Conservation (phyloP, 805 yeast genomes). For the Candida boidinii region DNA sequence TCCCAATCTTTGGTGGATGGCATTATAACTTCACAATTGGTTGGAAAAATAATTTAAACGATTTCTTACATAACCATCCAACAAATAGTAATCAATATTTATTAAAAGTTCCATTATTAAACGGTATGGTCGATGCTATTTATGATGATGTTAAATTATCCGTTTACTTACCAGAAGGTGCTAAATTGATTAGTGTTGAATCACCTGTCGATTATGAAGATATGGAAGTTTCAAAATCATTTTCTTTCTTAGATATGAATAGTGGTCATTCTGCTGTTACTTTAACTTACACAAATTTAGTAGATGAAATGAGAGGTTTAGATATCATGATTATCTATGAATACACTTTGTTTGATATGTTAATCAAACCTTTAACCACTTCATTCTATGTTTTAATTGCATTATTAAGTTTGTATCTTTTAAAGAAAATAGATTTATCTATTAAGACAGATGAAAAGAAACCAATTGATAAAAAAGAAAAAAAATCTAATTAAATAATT, state of each 20-base stretch:
- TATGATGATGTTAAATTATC: slow-evolving; percentile 53
- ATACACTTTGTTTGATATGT: slow-evolving; percentile 43
- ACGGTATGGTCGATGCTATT: slow-evolving; percentile 61
- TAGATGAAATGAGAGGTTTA: slow-evolving; percentile 56
- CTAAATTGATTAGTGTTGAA: slow-evolving; percentile 46
- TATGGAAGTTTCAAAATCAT: slow-evolving; percentile 19
- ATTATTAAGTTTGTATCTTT: slow-evolving; percentile 42
- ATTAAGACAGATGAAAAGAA: too few species aligned
- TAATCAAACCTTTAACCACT: slow-evolving; percentile 59
- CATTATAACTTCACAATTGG: slow-evolving; percentile 90
- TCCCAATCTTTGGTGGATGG: slow-evolving; percentile 97
- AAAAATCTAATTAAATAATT: too few species aligned
- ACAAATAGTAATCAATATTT: slow-evolving; percentile 41
- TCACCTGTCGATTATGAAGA: slow-evolving; percentile 42
- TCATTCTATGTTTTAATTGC: slow-evolving; percentile 56
- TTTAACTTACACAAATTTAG: slow-evolving; percentile 48
- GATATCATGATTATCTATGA: slow-evolving; percentile 55
- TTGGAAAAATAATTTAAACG: slow-evolving; percentile 61
- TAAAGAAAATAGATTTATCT: slow-evolving; percentile 36
- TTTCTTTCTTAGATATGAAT: slow-evolving; percentile 63
- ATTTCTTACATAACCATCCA: slow-evolving; percentile 37
- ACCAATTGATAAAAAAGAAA: too few species aligned
- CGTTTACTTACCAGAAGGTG: slow-evolving; percentile 82
- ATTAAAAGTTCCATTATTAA: slow-evolving; percentile 61
- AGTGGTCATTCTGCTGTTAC: slow-evolving; percentile 73